Conservation (phyloP, 164 flowering plant species). For the Umbellularia californica region DNA sequence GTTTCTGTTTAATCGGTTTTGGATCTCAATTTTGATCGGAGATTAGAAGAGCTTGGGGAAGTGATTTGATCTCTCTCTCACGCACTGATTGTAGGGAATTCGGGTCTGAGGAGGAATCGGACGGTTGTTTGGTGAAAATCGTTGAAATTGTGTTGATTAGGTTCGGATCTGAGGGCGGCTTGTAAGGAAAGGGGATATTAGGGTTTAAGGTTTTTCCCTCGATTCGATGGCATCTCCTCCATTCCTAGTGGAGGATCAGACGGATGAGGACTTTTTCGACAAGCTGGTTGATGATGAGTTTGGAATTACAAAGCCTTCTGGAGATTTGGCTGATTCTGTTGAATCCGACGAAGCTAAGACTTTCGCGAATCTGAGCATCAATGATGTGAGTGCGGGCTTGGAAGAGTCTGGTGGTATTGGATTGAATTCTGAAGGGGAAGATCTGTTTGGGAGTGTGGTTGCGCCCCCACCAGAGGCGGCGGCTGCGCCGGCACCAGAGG, state of each 20-base stretch:
- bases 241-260: slow-evolving; percentile 48
- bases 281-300: slow-evolving; percentile 47
- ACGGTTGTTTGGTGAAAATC: not conserved
- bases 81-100: not conserved
- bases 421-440: slow-evolving; percentile 6
- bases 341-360: slow-evolving; percentile 31
- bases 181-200: not conserved
- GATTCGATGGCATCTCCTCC: slow-evolving; percentile 38
- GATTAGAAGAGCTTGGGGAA: not conserved
- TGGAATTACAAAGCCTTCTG: slow-evolving; percentile 10
- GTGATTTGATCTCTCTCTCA: not conserved
- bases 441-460: not conserved
- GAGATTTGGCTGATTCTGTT: slow-evolving; percentile 5
- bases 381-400: slow-evolving; percentile 11
- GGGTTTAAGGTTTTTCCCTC: slow-evolving; percentile 11
- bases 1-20: not conserved
- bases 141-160: not conserved
- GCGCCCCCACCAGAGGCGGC: not conserved
- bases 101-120: not conserved
- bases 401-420: slow-evolving; percentile 12
- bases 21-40: slow-evolving; percentile 5
- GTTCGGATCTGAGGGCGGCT: not conserved
- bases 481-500: slow-evolving; percentile 8
- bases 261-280: slow-evolving; percentile 56
- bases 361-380: slow-evolving; percentile 25